Conservation (phyloP, 148 eudicot genomes). For the Fagopyrum homotropicum region DNA sequence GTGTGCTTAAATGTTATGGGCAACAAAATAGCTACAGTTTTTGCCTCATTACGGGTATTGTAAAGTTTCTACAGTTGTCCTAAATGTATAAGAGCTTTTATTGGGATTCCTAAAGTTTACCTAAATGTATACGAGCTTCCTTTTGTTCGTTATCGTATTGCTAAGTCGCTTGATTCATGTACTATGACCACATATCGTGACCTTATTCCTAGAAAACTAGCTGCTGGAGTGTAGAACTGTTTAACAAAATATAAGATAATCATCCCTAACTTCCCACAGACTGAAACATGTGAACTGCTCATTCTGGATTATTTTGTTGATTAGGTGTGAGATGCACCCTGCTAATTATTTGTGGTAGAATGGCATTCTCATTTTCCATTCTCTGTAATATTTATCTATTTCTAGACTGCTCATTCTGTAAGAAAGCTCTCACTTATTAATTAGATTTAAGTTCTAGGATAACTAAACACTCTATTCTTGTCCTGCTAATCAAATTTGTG, state of each 20-base stretch:
- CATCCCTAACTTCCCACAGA: constrained; percentile 68
- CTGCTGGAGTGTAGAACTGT: constrained; percentile 83
- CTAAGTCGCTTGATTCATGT: constrained; percentile 73
- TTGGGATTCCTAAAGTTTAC: constrained; percentile 9
- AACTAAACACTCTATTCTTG: neutral
- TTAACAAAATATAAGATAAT: constrained; percentile 59
- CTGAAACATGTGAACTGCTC: constrained; percentile 92
- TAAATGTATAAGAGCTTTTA: no score
- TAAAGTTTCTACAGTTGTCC: neutral
- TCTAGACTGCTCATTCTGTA: constrained; percentile 56
- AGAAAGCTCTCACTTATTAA: neutral
- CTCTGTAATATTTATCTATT: constrained; percentile 12
- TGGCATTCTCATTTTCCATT: neutral
- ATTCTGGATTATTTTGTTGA: constrained; percentile 83
- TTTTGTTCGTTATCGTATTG: constrained; percentile 87
- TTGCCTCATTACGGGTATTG: constrained; percentile 83
- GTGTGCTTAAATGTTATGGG: constrained; percentile 76
- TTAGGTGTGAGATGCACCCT: constrained; percentile 46
- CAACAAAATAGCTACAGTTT: constrained; percentile 69
- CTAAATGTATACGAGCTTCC: constrained; percentile 67
- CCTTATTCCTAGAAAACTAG: constrained; percentile 89
- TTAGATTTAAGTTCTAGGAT: neutral
- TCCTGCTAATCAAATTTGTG: neutral
- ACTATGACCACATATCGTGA: constrained; percentile 97
- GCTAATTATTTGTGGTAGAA: constrained; percentile 8